Percentiles rank a stretch among this genome's conserved stretches.
These are phyloP conservation scores for Suhomyces kilbournensis DNA, from an alignment of 805 yeast genomes.

Conservation along the genomic window DNA sequence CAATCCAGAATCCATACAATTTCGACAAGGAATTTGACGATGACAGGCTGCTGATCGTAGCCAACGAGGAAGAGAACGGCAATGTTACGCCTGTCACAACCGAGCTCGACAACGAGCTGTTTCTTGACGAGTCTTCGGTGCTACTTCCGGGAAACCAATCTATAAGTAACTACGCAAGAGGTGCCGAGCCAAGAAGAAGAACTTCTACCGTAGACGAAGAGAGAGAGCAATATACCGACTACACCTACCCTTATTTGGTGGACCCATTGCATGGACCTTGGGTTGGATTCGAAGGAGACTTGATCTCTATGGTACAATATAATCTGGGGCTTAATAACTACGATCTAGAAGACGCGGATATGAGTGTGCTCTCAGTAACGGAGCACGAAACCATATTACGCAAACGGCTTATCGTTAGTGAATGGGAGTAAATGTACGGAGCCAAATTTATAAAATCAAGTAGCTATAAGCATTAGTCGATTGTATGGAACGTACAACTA, in stretches of 20 bases:
- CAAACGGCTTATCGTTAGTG: constrained; percentile 29
- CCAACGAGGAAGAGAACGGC: background rate
- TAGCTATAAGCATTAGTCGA: background rate
- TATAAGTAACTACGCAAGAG: background rate
- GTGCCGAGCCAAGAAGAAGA: constrained; percentile 30
- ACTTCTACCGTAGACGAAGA: constrained; percentile 56
- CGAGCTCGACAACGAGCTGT: constrained; percentile 12
- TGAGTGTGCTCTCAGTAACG: constrained; percentile 11
- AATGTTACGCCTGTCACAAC: background rate
- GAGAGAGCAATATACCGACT: constrained; percentile 48
- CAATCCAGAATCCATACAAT: constrained; percentile 45
- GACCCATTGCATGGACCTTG: constrained; percentile 55
- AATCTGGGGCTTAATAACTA: constrained; percentile 9
- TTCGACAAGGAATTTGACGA: constrained; percentile 43
- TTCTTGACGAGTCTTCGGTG: constrained; percentile 21
- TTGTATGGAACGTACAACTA: background rate
- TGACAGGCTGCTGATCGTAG: constrained; percentile 17
- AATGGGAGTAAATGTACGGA: constrained; percentile 33
- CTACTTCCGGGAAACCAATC: constrained; percentile 18
- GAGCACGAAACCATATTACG: constrained; percentile 23
- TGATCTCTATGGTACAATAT: constrained; percentile 40
- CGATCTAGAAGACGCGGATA: constrained; percentile 21
- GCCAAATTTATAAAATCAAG: background rate
- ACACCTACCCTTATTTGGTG: constrained; percentile 46
- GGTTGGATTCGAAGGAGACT: constrained; percentile 55